phyloP scores from a whole-genome alignment of 495 filamentous ascomycete species.

The Astrothelium macrocarpum region DNA sequence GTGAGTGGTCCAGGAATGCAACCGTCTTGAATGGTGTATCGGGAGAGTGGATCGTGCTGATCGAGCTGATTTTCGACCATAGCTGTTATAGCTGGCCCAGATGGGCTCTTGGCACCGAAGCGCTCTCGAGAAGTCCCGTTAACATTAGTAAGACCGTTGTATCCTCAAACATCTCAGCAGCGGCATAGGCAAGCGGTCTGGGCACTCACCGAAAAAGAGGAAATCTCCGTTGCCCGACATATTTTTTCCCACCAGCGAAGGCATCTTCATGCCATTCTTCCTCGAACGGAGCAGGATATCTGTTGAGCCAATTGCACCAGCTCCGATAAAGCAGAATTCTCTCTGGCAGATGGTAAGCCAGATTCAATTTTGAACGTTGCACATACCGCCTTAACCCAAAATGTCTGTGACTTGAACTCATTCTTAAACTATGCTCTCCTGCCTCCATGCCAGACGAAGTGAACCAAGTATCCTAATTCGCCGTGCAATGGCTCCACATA shows the following conservation, averaged over 20 bases:
- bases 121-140: background rate
- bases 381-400: background rate
- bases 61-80: background rate
- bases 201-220: background rate
- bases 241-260: background rate
- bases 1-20: background rate
- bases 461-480: background rate
- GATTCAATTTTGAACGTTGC: background rate
- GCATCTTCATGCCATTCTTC: background rate
- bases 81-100: background rate
- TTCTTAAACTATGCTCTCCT: background rate
- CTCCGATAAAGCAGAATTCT: background rate
- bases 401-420: background rate
- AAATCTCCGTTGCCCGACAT: slow-evolving; percentile 3
- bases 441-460: background rate
- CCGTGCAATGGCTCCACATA: background rate
- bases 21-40: background rate
- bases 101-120: background rate
- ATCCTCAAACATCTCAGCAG: background rate
- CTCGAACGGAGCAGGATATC: background rate
- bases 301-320: background rate
- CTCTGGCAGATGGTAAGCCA: background rate
- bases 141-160: background rate
- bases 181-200: background rate
- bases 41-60: background rate